These are phyloP conservation scores for Plenodomus tracheiphilus DNA, from an alignment of 2,329 filamentous ascomycete species.

Conservation along the genomic window DNA sequence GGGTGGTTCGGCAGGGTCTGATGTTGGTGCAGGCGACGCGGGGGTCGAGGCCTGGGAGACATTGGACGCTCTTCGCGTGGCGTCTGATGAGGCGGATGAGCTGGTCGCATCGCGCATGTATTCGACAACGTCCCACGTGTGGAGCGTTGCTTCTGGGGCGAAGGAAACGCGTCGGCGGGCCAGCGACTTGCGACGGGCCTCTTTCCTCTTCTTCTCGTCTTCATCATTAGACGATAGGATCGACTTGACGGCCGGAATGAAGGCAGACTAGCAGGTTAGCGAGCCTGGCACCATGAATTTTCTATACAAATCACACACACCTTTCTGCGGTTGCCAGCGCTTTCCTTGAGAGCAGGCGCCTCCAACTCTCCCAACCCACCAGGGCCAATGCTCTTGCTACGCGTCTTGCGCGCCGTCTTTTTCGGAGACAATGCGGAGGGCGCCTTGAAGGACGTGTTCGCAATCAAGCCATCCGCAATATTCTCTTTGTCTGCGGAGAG, in stretches of 20 bases:
- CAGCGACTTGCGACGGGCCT: constrained; percentile 89
- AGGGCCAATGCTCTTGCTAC: constrained; percentile 95
- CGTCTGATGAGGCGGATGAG: constrained; percentile 71
- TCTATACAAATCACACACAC: constrained; percentile 53
- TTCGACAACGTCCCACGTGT: constrained; percentile 95
- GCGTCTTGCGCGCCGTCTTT: constrained; percentile 50
- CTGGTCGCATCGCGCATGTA: constrained; percentile 84
- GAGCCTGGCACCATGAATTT: too few relatives aligned
- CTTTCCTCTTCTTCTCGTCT: constrained; percentile 68
- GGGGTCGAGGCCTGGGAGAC: constrained; percentile 45
- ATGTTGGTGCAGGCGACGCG: constrained; percentile 41
- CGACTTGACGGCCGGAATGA: constrained; percentile 55
- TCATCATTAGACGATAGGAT: constrained; percentile 63
- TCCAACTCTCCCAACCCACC: constrained; percentile 89
- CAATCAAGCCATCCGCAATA: constrained; percentile 48
- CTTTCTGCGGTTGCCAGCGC: constrained; percentile 76
- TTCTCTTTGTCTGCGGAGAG: constrained; percentile 71
- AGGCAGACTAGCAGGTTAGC: constrained; percentile 47
- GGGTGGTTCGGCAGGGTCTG: constrained; percentile 59
- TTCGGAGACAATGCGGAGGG: constrained; percentile 13
- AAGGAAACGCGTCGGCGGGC: constrained; percentile 93
- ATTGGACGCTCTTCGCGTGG: constrained; percentile 72
- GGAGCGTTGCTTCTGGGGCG: constrained; percentile 92
- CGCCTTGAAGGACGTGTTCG: constrained; percentile 30
- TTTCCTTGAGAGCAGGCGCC: constrained; percentile 72